Base-by-base conservation (phyloP, 164 flowering plant species). In the Annona cherimola region DNA sequence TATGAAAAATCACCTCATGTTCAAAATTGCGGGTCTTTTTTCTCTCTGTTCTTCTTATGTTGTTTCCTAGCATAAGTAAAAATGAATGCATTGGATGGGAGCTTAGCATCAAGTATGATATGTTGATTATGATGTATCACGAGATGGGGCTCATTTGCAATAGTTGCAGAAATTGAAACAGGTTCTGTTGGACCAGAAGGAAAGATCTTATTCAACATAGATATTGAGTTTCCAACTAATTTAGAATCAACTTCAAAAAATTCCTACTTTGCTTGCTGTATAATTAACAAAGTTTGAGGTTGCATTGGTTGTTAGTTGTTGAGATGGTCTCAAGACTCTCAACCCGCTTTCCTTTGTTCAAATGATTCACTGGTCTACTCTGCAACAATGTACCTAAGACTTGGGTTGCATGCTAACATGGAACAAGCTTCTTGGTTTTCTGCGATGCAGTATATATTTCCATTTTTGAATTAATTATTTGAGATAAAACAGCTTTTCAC, bases 401-500 rank as follows among this genome's bases (percentile, higher is more conserved):
- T 68, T 9, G 42, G 45, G 60, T 4, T 9, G 44, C 44, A 55
- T 54, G 42, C 19, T 75, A 61, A 54, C 41, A 18, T 70, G 43
- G 11, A 20, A 16, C 12, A 39, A 76, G 9, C 3, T 73, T 74
- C 63, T 79, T 78, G 45, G 65, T 77, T 44, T 69, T 73, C 20
- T 73, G 69, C 71, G 81, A 41, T 11, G 86, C 78, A 45, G 66
- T 85, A 81, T 69, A 83, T 2, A 81, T 68, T 79, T 75, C 84
- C 6, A 6, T 4, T 76, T 88, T 88, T 19, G 91, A 82, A 60
- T 76, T 80, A 18, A 86, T 84, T 26, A 84, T 83, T 73, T 81
- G 76, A 19, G 67, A 75, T 50, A 88, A 81, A 42, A 64, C 3
- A 16, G 69, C 81, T 42, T 71, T 77, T 4, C 63, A 76, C 12